Base-by-base conservation (phyloP, 2,329 filamentous ascomycete species). In the Aspergillus spinulosporus region DNA sequence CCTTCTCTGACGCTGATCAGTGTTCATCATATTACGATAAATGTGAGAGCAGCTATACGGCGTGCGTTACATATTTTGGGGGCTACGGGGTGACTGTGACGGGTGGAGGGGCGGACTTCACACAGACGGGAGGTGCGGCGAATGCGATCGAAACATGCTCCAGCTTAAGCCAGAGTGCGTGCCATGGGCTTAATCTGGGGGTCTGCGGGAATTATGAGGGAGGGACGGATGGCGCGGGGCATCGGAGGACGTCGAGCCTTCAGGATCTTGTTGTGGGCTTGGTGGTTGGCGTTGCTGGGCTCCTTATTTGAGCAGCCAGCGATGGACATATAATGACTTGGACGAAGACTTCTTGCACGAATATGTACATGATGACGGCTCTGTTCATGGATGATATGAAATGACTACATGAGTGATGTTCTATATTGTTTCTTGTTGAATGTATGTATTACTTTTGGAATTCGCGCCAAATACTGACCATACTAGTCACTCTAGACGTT, bases 21-120 rank as follows among this genome's bases (percentile, higher is more conserved):
- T 84, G 82, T 68, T 79, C 80, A 29, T 78, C 78, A 47, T 81
- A 81, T 68, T 84, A 82, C 70, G 78, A 78, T 34, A 72, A 72
- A 54, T 84, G 82, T 57, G 75, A 81, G 64, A 74, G 70, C 42
- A 76, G 82, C 52, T 80, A 74, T 53, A 66, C 73, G 5, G 69
- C 66, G 28, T 80, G 78, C 61, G 73, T 76, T 6, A 69, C 68
- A 3, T 67, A 75, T 31, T 71, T 84, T 57, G 79, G 77, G 28
- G 74, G 74, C 2, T 77, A 80, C 52, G 80, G 78, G 29, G 79
- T 84, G 31, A 83, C 81, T 1, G 71, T 84, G 26, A 76, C 69
- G 2, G 80, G 76, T 7, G 71, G 72, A 2, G 79, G 78, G 12
- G 77, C 70, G 12, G 80, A 81, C 12, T 74, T 77, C 8, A 83